Base-by-base conservation (phyloP, 139 green algal genomes). In the Ostreobium quekettii region DNA sequence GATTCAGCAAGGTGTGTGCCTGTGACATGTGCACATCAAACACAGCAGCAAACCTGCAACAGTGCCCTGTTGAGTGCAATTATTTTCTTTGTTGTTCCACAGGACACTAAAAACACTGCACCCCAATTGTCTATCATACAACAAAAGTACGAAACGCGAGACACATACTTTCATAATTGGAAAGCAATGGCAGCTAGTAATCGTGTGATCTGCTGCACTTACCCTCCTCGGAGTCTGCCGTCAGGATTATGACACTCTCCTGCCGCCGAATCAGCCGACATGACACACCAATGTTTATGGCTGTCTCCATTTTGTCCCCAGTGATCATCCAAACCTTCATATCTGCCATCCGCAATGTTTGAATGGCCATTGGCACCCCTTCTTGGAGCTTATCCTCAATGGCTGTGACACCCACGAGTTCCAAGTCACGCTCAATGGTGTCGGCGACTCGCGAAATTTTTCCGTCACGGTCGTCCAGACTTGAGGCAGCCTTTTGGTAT, bases 371-470 rank as follows among this genome's bases (percentile, higher is more conserved):
- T 11, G 90, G 90, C 49, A 96, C 90, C 3, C 90, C 90, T 7
- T 90, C 82, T 71, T 87, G 82, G 33, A 96, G 83, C 77, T 96
- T 96, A 74, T 96, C 90, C 75, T 96, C 90, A 33, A 96, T 96
- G 33, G 90, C 90, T 1, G 88, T 96, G 22, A 87, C 78, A 32
- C 90, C 90, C 46, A 96, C 78, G 11, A 96, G 76, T 73, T 95
- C 88, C 58, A 92, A 73, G 28, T 85, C 71, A 3, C 47, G 26
- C 74, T 91, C 86, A 39, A 90, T 81, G 36, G 86, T 76, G 30
- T 70, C 60, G 4, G 67, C 73, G 35, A 83, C 56, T 26, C 33
- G 35, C 32, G 57, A 28, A 4, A 72, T 0, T 15, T 5, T 36
- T 28, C 22, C 29, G 22, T 59, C 63, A 26, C 63, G 63, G 31